Evolutionary conservation across 2,329 filamentous ascomycete genomes (phyloP).

Genomic region (Incumbomyces lentus): DNA sequence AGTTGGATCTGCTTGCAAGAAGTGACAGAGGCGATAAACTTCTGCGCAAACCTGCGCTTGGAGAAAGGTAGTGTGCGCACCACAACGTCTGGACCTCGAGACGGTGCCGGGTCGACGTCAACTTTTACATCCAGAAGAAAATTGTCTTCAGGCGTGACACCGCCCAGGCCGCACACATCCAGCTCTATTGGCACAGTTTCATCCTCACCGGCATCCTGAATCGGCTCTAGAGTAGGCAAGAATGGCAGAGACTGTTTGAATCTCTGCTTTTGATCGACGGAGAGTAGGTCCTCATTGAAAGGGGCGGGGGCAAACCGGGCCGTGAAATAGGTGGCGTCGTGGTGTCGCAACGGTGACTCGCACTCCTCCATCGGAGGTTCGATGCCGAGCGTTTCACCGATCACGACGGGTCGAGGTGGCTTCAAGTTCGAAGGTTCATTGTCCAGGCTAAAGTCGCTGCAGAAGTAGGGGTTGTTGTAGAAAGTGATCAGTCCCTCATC

Average conservation of each 20-base stretch:
- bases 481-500: constrained; percentile 69
- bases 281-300: neutral
- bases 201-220: constrained; percentile 14
- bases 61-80: constrained; percentile 6
- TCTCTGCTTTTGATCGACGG: neutral
- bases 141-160: constrained; percentile 26
- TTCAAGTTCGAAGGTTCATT: constrained; percentile 8
- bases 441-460: constrained; percentile 56
- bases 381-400: constrained; percentile 11
- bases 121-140: constrained; percentile 25
- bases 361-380: neutral
- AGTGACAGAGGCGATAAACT: constrained; percentile 14
- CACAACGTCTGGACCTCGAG: neutral
- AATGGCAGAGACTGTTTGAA: neutral
- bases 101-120: constrained; percentile 1
- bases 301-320: constrained; percentile 2
- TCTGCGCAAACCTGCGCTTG: constrained; percentile 5
- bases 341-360: constrained; percentile 14
- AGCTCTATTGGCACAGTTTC: constrained; percentile 21
- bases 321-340: constrained; percentile 17
- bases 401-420: constrained; percentile 3
- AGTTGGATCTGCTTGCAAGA: constrained; percentile 15
- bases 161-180: constrained; percentile 26
- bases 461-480: constrained; percentile 70
- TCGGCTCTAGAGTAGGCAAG: neutral